Base-by-base conservation (phyloP, 1,139 yeast genomes). In the Sugiyamaella japonica region DNA sequence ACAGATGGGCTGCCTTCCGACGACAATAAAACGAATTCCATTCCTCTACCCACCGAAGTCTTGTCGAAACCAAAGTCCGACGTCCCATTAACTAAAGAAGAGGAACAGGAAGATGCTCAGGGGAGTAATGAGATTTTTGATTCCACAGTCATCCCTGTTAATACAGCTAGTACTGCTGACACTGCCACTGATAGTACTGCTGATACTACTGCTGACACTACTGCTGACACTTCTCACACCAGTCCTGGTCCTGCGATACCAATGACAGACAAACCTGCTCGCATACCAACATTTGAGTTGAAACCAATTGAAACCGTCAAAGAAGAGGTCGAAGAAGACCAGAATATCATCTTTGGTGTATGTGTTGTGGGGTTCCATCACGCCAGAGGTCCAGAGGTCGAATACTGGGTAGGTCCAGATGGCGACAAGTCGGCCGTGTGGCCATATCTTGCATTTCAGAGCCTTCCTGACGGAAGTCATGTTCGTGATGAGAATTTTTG, bases 381-480 rank as follows among this genome's bases (percentile, higher is more conserved):
- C 66, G 80, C 86, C 23, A 68, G 96, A 56, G 99, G 99, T 0
- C 99, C 99, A 0, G 98, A 93, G 67, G 84, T 93, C 16, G 97
- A 91, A 70, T 89, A 89, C 74, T 89, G 97, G 90, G 78, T 83
- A 49, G 90, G 95, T 16, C 81, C 85, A 56, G 82, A 83, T 52
- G 76, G 76, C 0, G 73, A 80, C 29, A 72, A 74, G 47, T 69
- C 79, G 0, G 67, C 72, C 7, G 72, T 86, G 20, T 93, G 97
- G 89, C 89, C 93, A n/a, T 84, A 86, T 64, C 73, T 93, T 45
- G 95, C 98, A 2, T 93, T 93, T 67, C 97, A 91, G 67, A 96
- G 97, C 2, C 74, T 93, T 36, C 99, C 99, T 0, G 99, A 93
- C 70, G 99, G 99, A 1, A 86, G 95, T 1, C 99, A 93, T 70